Base-by-base conservation (phyloP, 768 basidiomycete genomes). In the Tulasnella sp. region DNA sequence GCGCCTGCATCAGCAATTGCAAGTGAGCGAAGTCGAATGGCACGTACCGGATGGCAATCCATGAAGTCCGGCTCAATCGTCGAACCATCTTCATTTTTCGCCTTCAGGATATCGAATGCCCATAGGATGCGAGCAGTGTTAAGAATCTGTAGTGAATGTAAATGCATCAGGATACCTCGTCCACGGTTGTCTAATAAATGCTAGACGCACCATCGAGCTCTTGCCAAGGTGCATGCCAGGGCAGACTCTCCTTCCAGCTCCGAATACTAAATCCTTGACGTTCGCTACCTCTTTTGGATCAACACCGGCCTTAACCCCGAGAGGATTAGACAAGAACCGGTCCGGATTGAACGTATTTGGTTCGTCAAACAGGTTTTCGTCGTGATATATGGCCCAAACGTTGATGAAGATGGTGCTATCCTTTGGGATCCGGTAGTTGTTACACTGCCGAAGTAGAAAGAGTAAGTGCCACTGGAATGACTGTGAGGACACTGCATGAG, bases 311-410 rank as follows among this genome's bases (percentile, higher is more conserved):
- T 67, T 67, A 3, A 36, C 39, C 39, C 66, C 66, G 11, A 36
- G 64, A 59, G 59, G 71, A 7, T 76, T 75, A 16, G 78, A 77
- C 12, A 86, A 79, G 76, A 81, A 80, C 2, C 86, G 81, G 36
- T 82, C 80, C 0, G 86, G 86, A 19, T 82, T 79, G 76, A 87
- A 87, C 1, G 47, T 74, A 62, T 83, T 81, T 2, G 86, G 86
- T 36, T 84, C 80, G 0, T 85, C 84, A 75, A 85, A 87, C 1
- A 77, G 78, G 7, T 80, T 77, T 1, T 82, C 82, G 76, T 89
- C 83, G 62, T 84, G 84, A 5, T 44, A 39, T 12, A 72, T 77
- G 19, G 37, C 84, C 72, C 68, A 70, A 42, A 62, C 22, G 42
- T 74, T 74, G 63, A 42, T 40, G 26, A 74, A 12, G n/a, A 74